Percentiles rank a stretch among this genome's conserved stretches.
These are phyloP conservation scores for Pythium folliculosum DNA, from an alignment of 352 stramenopile genomes.

Conservation along the genomic window DNA sequence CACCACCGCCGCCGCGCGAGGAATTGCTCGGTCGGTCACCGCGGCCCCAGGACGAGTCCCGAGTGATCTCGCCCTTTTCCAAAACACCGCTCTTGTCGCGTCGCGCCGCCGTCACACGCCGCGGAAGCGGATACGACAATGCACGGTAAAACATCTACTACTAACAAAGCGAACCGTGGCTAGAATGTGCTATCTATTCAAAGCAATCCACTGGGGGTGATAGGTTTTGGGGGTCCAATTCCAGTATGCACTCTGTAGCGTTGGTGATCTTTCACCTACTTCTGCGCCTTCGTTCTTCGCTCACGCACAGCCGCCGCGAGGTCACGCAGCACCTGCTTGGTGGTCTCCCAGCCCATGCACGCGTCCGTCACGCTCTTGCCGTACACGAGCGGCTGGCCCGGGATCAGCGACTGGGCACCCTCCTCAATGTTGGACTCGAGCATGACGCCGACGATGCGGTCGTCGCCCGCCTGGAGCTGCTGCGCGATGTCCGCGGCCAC, in stretches of 20 bases:
- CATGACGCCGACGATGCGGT: constrained; percentile 87
- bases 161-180: neutral
- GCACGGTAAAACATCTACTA: constrained; percentile 34
- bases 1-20: constrained; percentile 23
- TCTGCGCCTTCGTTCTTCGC: constrained; percentile 57
- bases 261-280: constrained; percentile 22
- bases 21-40: constrained; percentile 40
- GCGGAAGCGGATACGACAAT: constrained; percentile 60
- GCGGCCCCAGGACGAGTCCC: constrained; percentile 33
- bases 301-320: constrained; percentile 78
- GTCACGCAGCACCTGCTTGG: constrained; percentile 66
- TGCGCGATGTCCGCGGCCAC: constrained; percentile 70
- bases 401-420: constrained; percentile 75
- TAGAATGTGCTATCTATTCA: neutral
- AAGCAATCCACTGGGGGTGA: too few species aligned
- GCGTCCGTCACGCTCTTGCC: constrained; percentile 90
- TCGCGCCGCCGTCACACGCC: constrained; percentile 32
- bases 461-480: constrained; percentile 74
- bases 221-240: too few species aligned
- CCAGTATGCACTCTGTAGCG: neutral
- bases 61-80: constrained; percentile 68
- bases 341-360: constrained; percentile 88
- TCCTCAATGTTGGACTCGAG: constrained; percentile 89
- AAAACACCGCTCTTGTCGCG: constrained; percentile 63
- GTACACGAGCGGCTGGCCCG: constrained; percentile 79